Base-by-base conservation (phyloP, 2,329 filamentous ascomycete species). In the Fusarium chuoi region DNA sequence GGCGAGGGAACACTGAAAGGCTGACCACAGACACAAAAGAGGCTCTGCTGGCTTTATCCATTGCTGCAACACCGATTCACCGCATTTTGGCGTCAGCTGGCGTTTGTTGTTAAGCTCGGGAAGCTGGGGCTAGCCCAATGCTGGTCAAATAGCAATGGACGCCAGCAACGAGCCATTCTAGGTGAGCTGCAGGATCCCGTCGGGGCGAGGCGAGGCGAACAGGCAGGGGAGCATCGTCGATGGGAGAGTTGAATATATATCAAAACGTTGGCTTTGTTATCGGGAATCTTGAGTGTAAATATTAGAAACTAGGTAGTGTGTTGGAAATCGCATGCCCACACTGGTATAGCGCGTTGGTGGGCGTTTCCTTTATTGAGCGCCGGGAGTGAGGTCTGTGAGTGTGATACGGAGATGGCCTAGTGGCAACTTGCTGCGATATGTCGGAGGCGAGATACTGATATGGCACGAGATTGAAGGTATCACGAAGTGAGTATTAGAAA, bases 61-160 rank as follows among this genome's bases (percentile, higher is more conserved):
- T 54, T 65, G 62, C 60, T 70, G 58, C 59, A 68, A 58, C 48
- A 57, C 58, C 55, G 69, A 77, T 78, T 78, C 77, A 78, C 77
- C 77, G 77, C 77, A 78, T 78, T 78, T 78, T 78, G 77, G 69
- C 73, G 69, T 70, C 68, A 71, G 71, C 73, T 71, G 57, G 65
- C 62, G 76, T 65, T 67, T 70, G 65, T 63, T 74, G 65, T 74
- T 54, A 67, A 68, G 60, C 62, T 77, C 75, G 68, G 71, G 52
- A 59, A 66, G 62, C 70, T 74, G 73, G 65, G 68, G 60, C 62
- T 74, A 64, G 67, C 57, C 71, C 62, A 55, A 48, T 65, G 48
- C 68, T 74, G 65, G 68, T 68, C 75, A 60, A 75, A 70, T 75
- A 55, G 58, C 52, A 70, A 56, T 57, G 51, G 54, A 59, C 67